phyloP scores from a whole-genome alignment of 495 filamentous ascomycete species.

The Neurospora sp. region DNA sequence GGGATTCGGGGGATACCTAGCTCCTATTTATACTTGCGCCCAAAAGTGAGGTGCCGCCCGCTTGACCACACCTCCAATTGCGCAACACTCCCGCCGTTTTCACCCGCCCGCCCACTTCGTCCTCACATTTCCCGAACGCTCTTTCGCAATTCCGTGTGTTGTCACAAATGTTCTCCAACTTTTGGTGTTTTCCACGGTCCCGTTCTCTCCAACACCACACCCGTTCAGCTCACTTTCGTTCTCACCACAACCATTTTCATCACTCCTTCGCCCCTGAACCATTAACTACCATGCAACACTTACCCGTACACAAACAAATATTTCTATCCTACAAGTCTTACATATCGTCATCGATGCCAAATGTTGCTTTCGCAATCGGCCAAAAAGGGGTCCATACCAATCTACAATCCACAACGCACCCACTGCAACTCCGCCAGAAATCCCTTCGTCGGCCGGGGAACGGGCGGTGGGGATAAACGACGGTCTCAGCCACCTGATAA shows the following conservation, averaged over 20 bases:
- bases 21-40: slow-evolving; percentile 19
- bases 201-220: neutral
- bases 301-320: neutral
- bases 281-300: neutral
- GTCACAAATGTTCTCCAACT: neutral
- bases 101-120: neutral
- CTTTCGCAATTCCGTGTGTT: neutral
- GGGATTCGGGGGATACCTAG: slow-evolving; percentile 7
- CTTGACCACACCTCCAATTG: neutral
- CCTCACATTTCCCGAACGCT: neutral
- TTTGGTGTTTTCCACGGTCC: neutral
- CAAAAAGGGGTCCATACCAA: neutral
- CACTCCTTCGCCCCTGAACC: neutral
- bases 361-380: neutral
- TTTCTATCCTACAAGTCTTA: neutral
- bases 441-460: neutral
- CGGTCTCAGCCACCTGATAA: neutral
- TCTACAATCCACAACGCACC: neutral
- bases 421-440: neutral
- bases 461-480: neutral
- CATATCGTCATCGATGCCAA: neutral
- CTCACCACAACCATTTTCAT: neutral
- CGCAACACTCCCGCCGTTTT: neutral
- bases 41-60: slow-evolving; percentile 1
- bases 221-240: neutral